Conservation (phyloP, 305 asterid genomes). For the Fraxinus albicans region DNA sequence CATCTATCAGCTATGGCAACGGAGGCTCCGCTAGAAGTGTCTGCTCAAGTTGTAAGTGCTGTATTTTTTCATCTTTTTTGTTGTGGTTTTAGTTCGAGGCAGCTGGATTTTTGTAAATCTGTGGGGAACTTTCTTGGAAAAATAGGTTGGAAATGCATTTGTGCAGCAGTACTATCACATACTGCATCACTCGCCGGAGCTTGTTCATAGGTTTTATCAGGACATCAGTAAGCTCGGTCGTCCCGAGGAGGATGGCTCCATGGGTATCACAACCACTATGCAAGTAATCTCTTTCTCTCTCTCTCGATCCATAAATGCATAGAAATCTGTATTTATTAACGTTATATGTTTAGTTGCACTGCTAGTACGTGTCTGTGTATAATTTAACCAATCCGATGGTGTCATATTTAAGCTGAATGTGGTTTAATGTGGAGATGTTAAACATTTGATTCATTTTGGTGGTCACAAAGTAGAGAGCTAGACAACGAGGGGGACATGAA, state of each 20-base stretch:
- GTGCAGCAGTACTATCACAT: constrained; percentile 74
- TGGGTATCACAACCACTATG: constrained; percentile 70
- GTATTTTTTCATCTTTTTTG: not conserved
- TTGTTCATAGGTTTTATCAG: constrained; percentile 65
- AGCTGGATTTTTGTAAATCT: not conserved
- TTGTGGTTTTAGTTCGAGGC: not conserved
- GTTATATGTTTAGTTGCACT: not conserved
- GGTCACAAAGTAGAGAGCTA: not conserved
- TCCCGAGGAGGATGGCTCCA: constrained; percentile 69
- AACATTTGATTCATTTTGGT: not conserved
- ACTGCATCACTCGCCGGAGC: constrained; percentile 57
- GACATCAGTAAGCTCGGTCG: constrained; percentile 68
- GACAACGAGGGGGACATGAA: not conserved
- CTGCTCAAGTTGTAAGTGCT: constrained; percentile 74
- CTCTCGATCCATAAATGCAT: not conserved
- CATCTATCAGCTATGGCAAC: constrained; percentile 27
- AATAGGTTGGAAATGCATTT: constrained; percentile 70
- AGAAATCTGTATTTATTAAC: not conserved
- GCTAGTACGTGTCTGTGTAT: not conserved
- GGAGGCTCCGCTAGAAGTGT: constrained; percentile 42
- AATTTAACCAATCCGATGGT: not conserved
- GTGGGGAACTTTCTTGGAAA: constrained; percentile 10
- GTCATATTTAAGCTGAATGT: not conserved
- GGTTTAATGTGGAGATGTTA: not conserved
- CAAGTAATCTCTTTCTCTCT: constrained; percentile 36